Base-by-base conservation (phyloP, 2,329 filamentous ascomycete species). In the Alternaria burnsii region DNA sequence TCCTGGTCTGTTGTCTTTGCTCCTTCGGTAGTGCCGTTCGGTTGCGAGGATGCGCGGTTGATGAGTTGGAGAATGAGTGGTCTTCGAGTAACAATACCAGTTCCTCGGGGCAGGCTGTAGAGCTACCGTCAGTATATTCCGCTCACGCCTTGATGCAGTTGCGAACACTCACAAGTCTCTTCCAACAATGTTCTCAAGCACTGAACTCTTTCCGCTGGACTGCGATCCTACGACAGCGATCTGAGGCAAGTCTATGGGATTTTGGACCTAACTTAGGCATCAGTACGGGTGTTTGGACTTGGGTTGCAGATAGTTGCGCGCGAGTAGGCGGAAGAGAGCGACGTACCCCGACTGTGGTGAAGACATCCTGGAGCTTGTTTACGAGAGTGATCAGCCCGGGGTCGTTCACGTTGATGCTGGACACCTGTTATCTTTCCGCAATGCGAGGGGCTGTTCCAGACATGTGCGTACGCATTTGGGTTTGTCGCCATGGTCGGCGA, bases 281-380 rank as follows among this genome's bases (percentile, higher is more conserved):
- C 71, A 80, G 76, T 65, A 71, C 59, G 51, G 47, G 61, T 30
- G 47, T 52, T 62, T 58, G 62, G 22, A 51, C 57, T 32, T 40
- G 43, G 38, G 56, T 42, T 63, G 57, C 44, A 43, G 56, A 47
- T 20, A 42, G 40, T 18, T 44, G 52, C 38, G 59, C 28, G 52
- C 47, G 54, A 16, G 22, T 20, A 10, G 46, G 42, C 26, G 53
- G 24, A 42, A 28, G 26, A 50, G 40, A 28, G 55, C 47, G 53
- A 86, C 88, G 70, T 84, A 91, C 88, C 72, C 95, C 95, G 72
- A 99, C 95, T 42, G 95, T 98, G 65, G 94, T 91, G 79, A 99
- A 99, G 72, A 99, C 95, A 92, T 99, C 95, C 80, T 99, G 95
- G 48, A 99, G 89, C 85, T 97, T 98, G 86, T 99, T 99, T 79